Conservation (phyloP, 1,284 basidiomycete species). For the Earliella scabrosa region DNA sequence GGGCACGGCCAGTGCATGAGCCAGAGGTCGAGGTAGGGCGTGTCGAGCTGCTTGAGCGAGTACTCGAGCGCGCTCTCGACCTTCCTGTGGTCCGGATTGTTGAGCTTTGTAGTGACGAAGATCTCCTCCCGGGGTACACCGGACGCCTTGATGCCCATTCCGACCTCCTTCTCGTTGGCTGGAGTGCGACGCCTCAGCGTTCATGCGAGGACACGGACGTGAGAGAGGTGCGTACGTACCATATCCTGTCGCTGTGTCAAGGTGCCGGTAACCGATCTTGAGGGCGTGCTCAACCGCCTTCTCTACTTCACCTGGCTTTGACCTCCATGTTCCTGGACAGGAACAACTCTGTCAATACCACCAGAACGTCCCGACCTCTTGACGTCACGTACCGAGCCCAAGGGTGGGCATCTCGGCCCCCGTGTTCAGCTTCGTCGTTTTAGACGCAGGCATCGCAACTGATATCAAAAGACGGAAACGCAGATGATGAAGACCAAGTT, state of each 20-base stretch:
- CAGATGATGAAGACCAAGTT: too few species aligned
- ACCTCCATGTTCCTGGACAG: constrained; percentile 78
- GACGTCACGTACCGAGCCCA: constrained; percentile 71
- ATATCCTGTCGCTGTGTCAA: constrained; percentile 66
- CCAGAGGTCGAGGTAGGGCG: constrained; percentile 81
- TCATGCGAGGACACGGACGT: background rate
- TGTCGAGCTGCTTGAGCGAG: constrained; percentile 72
- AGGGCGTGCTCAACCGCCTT: constrained; percentile 76
- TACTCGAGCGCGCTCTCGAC: constrained; percentile 71
- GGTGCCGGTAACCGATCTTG: constrained; percentile 73
- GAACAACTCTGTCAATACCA: background rate
- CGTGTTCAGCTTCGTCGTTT: constrained; percentile 68
- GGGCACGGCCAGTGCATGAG: constrained; percentile 84
- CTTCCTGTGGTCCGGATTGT: constrained; percentile 71
- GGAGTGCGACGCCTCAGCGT: too few species aligned
- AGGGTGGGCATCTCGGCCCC: constrained; percentile 76
- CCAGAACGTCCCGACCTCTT: background rate
- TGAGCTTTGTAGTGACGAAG: constrained; percentile 81
- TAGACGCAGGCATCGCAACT: constrained; percentile 30
- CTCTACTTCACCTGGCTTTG: constrained; percentile 63
- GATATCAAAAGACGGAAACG: too few species aligned
- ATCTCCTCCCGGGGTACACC: constrained; percentile 70
- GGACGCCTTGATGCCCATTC: constrained; percentile 75
- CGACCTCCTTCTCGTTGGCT: constrained; percentile 74
- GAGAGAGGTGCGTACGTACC: constrained; percentile 28